These are phyloP conservation scores for Canavalia ensiformis DNA, from an alignment of 306 rosid species.

Conservation along the genomic window DNA sequence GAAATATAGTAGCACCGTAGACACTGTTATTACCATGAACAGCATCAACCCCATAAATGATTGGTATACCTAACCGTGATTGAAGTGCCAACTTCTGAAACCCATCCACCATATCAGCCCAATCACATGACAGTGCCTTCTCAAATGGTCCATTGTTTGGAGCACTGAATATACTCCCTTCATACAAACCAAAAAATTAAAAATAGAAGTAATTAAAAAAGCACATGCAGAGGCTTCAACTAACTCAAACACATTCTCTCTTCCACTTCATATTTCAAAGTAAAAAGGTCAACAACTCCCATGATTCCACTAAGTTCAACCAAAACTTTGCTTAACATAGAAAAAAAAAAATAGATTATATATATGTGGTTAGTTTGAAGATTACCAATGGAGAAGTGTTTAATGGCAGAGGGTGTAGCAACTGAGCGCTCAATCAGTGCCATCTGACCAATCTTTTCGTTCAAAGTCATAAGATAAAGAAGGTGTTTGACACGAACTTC, in stretches of 20 bases:
- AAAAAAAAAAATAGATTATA: too few relatives aligned
- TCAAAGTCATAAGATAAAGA: constrained; percentile 75
- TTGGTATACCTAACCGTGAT: constrained; percentile 74
- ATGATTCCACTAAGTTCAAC: too few relatives aligned
- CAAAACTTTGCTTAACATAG: not conserved
- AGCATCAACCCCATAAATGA: constrained; percentile 78
- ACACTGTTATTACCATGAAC: constrained; percentile 79
- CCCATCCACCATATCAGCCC: constrained; percentile 80
- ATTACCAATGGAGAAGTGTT: constrained; percentile 55
- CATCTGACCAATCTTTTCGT: constrained; percentile 79
- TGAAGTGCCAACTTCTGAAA: constrained; percentile 69
- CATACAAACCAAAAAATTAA: not conserved
- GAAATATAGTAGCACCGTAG: constrained; percentile 77
- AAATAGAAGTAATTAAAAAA: not conserved
- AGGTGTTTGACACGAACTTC: constrained; percentile 76
- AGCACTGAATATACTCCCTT: constrained; percentile 73
- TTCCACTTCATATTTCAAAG: too few relatives aligned
- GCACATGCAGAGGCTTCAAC: not conserved
- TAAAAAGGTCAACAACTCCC: not conserved
- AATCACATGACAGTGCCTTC: constrained; percentile 64
- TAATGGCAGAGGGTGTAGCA: constrained; percentile 59
- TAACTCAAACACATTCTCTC: not conserved
- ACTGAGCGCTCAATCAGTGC: constrained; percentile 74
- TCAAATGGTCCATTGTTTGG: constrained; percentile 69
- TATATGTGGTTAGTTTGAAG: too few relatives aligned